These are phyloP conservation scores for Pythium oligandrum DNA, from an alignment of 352 stramenopile species.

Conservation along the genomic window DNA sequence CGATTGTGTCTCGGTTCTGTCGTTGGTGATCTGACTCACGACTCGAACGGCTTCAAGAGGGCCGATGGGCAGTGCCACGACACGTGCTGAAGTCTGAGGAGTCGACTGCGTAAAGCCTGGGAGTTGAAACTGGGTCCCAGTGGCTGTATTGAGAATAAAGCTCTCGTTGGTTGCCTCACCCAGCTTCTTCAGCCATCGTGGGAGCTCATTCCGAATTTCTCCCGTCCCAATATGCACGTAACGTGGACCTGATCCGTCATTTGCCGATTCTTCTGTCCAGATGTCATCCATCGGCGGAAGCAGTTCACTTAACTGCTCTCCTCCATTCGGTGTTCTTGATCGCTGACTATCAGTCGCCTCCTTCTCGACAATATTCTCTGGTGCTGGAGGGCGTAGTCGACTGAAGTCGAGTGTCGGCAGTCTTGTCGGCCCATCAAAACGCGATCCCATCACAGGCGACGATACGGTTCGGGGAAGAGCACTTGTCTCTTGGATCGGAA, in stretches of 20 bases:
- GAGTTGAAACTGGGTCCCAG: conserved; percentile 13
- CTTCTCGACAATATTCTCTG: background rate
- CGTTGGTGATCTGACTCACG: conserved; percentile 8
- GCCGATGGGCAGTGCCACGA: conserved; percentile 14
- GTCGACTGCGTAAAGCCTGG: conserved; percentile 6
- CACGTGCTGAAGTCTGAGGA: conserved; percentile 5
- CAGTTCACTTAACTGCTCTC: background rate
- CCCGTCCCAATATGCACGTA: conserved; percentile 13
- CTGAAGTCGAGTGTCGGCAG: background rate
- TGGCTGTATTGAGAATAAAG: conserved; percentile 17
- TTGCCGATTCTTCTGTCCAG: conserved; percentile 10
- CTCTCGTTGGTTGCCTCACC: conserved; percentile 9
- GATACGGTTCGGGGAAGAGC: background rate
- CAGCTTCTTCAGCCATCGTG: conserved; percentile 12
- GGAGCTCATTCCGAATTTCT: conserved; percentile 5
- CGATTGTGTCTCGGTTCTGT: no score
- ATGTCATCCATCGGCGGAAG: conserved; percentile 19
- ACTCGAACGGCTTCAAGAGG: conserved; percentile 13
- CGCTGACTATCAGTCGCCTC: background rate
- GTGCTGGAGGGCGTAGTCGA: background rate
- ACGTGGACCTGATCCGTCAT: background rate
- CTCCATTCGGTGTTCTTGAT: background rate
- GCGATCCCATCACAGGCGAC: background rate
- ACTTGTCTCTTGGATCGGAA: background rate
- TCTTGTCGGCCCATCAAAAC: background rate